These are phyloP conservation scores for Auxenochlorella pyrenoidosa DNA, from an alignment of 139 green algal species.

Conservation along the genomic window DNA sequence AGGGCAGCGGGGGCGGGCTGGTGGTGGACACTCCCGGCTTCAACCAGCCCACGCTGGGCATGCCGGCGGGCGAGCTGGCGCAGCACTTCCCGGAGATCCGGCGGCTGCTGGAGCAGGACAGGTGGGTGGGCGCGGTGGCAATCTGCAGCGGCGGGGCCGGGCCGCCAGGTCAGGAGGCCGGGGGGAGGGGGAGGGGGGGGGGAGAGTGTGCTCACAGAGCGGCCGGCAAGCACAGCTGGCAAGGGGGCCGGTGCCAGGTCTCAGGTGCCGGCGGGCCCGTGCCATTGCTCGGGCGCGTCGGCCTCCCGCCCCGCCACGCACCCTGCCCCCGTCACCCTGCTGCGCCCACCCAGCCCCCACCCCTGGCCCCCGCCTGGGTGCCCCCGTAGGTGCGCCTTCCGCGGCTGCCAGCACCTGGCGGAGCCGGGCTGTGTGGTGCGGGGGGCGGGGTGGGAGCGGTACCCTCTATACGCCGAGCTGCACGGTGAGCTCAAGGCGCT, in stretches of 20 bases:
- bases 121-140: not conserved
- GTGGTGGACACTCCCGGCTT: constrained; percentile 96
- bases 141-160: too few relatives aligned
- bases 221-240: too few relatives aligned
- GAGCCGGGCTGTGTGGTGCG: constrained; percentile 90
- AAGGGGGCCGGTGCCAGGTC: too few relatives aligned
- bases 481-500: constrained; percentile 65
- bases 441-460: constrained; percentile 70
- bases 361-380: too few relatives aligned
- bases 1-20: constrained; percentile 66
- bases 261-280: too few relatives aligned
- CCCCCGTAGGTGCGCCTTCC: constrained; percentile 79
- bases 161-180: too few relatives aligned
- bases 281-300: too few relatives aligned
- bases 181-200: too few relatives aligned
- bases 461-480: constrained; percentile 81
- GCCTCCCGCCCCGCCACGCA: too few relatives aligned
- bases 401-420: constrained; percentile 86
- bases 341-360: too few relatives aligned
- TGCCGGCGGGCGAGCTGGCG: constrained; percentile 52
- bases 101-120: constrained; percentile 27
- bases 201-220: too few relatives aligned
- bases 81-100: constrained; percentile 72
- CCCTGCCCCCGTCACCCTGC: too few relatives aligned
- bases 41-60: constrained; percentile 76